Percentiles rank a stretch among this genome's conserved stretches.
These are phyloP conservation scores for Zea luxurians DNA, from an alignment of 176 grass and related monocot species.

Conservation along the genomic window DNA sequence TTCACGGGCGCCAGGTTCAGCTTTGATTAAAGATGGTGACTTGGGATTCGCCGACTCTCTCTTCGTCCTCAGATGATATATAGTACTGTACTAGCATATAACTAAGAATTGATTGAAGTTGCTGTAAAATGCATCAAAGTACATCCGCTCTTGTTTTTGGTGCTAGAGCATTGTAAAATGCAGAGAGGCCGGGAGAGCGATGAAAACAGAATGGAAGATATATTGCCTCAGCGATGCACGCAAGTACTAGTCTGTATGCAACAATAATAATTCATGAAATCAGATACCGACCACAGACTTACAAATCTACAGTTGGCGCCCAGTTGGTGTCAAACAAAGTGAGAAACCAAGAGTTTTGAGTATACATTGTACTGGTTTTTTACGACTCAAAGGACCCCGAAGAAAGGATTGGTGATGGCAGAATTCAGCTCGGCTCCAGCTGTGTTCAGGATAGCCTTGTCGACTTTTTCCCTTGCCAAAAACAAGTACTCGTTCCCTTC, in stretches of 20 bases:
- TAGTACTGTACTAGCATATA: neutral
- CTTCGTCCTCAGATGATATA: neutral
- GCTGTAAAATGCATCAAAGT: neutral
- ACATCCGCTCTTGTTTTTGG: too few species aligned
- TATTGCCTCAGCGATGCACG: neutral
- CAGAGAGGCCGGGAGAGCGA: neutral
- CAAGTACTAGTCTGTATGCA: neutral
- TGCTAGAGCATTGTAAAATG: neutral
- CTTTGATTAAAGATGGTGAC: neutral
- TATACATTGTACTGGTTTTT: neutral
- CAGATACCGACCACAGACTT: neutral
- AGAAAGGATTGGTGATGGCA: slow-evolving; percentile 94
- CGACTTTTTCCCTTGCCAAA: slow-evolving; percentile 76
- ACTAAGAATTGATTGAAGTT: neutral
- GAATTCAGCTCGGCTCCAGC: slow-evolving; percentile 92
- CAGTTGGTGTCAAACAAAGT: neutral
- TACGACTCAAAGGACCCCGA: slow-evolving; percentile 64
- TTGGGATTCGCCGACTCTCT: neutral
- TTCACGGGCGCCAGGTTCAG: slow-evolving; percentile 22
- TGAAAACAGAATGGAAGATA: neutral
- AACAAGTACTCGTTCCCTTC: slow-evolving; percentile 74
- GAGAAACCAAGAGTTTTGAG: neutral
- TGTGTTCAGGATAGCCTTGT: slow-evolving; percentile 63
- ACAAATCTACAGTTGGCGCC: neutral
- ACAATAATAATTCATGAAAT: neutral